Evolutionary conservation across 2,329 filamentous ascomycete species (phyloP), one percentile per base, ranked within the genome.

Genomic region (Lanzia echinophila): DNA sequence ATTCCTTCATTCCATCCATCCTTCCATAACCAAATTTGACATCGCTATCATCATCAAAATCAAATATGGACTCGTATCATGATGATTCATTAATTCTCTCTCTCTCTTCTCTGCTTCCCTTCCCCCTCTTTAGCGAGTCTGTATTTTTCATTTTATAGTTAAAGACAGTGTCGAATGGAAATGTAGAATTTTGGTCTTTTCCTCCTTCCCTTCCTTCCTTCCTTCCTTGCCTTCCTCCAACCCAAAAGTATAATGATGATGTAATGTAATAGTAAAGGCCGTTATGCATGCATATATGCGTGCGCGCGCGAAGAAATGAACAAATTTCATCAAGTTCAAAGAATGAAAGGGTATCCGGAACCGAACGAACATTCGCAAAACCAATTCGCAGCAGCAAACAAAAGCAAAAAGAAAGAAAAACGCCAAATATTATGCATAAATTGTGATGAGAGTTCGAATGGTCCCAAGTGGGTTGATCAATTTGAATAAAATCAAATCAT

Each of bases 401-500:
- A n/a, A 44, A 44, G 13, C 15, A 33, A 31, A 38, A 20, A 24
- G 7, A 20, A 39, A 11, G 13, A 4, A 20, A 46, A 54, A 46
- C 45, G 39, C 47, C 41, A n/a, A 31, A 39, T 2, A 38, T 36
- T 8, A 54, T 54, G 22, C 54, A 59, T 60, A 58, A 7, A 13
- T 33, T 42, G n/a, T 22, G 10, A 20, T 20, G 19, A 42, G 39
- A 24, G 22, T 22, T 7, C 19, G 39, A 42, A 42, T 42, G 10
- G 19, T n/a, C 3, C 12, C 41, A 24, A 47, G 24, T 3, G 34
- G 56, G 59, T n/a, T n/a, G n/a, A n/a, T n/a, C n/a, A n/a, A 57
- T 41, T 44, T 41, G 11, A 42, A n/a, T 13, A 13, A 20, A 3
- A 45, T 60, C 59, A 68, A 52, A 68, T 67, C 67, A 69, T 69